Conservation (phyloP, 2,329 filamentous ascomycete species). For the Trichoderma polysporum region DNA sequence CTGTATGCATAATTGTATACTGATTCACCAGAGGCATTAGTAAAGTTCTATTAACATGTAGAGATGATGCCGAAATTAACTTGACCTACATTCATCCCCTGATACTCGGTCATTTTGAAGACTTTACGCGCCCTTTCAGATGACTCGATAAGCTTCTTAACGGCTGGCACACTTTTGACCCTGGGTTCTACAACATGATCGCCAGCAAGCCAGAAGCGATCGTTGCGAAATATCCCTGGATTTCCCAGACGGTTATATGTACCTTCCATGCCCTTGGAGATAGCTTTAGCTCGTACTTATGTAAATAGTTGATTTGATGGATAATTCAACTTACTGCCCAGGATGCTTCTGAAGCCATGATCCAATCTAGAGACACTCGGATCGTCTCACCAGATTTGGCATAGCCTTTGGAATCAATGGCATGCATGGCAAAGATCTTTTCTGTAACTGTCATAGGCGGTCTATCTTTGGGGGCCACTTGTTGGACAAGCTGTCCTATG, state of each 20-base stretch:
- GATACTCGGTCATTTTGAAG: slow-evolving; percentile 27
- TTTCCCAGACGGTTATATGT: slow-evolving; percentile 41
- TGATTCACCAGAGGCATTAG: slow-evolving; percentile 11
- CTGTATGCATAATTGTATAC: slow-evolving; percentile 46
- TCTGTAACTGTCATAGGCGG: slow-evolving; percentile 43
- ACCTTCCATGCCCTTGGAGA: slow-evolving; percentile 37
- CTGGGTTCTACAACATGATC: slow-evolving; percentile 50
- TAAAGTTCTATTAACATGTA: not conserved
- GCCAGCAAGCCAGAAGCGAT: slow-evolving; percentile 50
- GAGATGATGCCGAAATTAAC: slow-evolving; percentile 37
- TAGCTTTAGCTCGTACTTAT: not conserved
- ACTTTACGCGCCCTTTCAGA: slow-evolving; percentile 30
- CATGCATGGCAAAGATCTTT: slow-evolving; percentile 48
- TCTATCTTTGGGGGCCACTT: slow-evolving; percentile 13
- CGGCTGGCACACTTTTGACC: slow-evolving; percentile 36
- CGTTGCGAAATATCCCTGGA: slow-evolving; percentile 48
- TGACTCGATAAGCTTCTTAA: slow-evolving; percentile 38
- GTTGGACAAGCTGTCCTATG: not conserved
- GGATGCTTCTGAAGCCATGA: slow-evolving; percentile 44
- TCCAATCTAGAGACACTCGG: slow-evolving; percentile 46
- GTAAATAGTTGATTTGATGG: not conserved
- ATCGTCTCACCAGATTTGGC: slow-evolving; percentile 42
- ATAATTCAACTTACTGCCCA: slow-evolving; percentile 32
- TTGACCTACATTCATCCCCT: slow-evolving; percentile 37
- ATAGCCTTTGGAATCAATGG: slow-evolving; percentile 34